These are phyloP conservation scores for Phytophthora cactorum DNA, from an alignment of 352 stramenopile genomes.

Conservation along the genomic window DNA sequence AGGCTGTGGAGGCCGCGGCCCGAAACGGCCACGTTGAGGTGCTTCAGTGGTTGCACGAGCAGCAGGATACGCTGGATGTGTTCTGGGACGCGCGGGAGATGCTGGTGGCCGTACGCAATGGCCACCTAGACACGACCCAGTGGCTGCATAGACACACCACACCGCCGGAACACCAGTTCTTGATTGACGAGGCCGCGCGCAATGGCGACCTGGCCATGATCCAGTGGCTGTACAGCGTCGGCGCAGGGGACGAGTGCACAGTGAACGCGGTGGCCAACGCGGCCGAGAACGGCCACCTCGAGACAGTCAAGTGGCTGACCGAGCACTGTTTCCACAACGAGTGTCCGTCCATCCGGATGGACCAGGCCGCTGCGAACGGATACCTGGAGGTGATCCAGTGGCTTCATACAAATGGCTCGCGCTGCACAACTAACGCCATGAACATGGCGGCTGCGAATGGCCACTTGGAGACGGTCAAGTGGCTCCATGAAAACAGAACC, in stretches of 20 bases:
- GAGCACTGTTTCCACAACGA: constrained; percentile 33
- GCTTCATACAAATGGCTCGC: constrained; percentile 30
- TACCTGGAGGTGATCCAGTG: constrained; percentile 34
- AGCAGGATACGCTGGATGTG: constrained; percentile 25
- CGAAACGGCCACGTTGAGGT: constrained; percentile 31
- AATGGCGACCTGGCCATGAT: constrained; percentile 49
- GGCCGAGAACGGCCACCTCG: constrained; percentile 44
- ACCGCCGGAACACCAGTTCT: constrained; percentile 34
- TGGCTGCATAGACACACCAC: constrained; percentile 45
- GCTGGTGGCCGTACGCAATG: constrained; percentile 34
- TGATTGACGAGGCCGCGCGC: constrained; percentile 42
- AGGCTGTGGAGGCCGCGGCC: constrained; percentile 41
- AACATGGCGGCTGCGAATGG: constrained; percentile 33
- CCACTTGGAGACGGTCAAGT: constrained; percentile 27
- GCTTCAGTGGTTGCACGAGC: constrained; percentile 41
- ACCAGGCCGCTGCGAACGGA: constrained; percentile 50
- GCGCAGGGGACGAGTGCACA: constrained; percentile 33
- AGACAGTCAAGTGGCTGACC: constrained; percentile 47
- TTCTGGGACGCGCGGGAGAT: constrained; percentile 41
- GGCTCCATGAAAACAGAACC: constrained; percentile 28
- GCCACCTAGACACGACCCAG: constrained; percentile 41
- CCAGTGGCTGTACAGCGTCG: constrained; percentile 42
- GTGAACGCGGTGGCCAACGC: constrained; percentile 47
- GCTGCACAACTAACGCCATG: constrained; percentile 37
- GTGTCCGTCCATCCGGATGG: constrained; percentile 38